Percentiles rank a stretch among this genome's conserved stretches.
Evolutionary conservation across 768 basidiomycete genomes (phyloP).

Genomic region (Hydnomerulius pinastri): DNA sequence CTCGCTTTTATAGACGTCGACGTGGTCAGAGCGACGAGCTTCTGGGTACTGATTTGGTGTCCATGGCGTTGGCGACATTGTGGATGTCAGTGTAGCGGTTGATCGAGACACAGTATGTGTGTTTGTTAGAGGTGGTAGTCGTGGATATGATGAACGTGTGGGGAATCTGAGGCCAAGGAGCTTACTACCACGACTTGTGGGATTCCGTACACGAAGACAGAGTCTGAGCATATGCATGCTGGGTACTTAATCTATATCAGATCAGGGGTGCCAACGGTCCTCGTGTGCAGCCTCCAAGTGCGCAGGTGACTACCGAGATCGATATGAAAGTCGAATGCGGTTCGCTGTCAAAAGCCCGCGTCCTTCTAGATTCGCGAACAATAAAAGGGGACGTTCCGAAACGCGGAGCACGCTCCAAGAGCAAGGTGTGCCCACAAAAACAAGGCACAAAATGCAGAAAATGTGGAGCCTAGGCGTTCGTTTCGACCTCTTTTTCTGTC

Average conservation of each 20-base stretch:
- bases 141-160: slow-evolving; percentile 9
- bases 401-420: not conserved
- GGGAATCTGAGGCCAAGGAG: slow-evolving; percentile 21
- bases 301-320: slow-evolving; percentile 16
- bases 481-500: slow-evolving; percentile 3
- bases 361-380: slow-evolving; percentile 9
- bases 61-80: slow-evolving; percentile 51
- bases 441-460: slow-evolving; percentile 1
- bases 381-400: not conserved
- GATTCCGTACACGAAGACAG: slow-evolving; percentile 16
- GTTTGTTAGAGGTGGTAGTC: slow-evolving; percentile 5
- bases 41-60: slow-evolving; percentile 59
- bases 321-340: slow-evolving; percentile 14
- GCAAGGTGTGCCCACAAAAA: too few relatives aligned
- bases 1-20: slow-evolving; percentile 70
- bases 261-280: slow-evolving; percentile 36
- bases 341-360: not conserved
- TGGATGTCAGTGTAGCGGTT: slow-evolving; percentile 13
- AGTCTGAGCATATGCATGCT: slow-evolving; percentile 15
- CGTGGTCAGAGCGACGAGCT: slow-evolving; percentile 64
- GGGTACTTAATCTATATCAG: slow-evolving; percentile 23
- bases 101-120: not conserved
- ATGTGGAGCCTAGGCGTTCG: slow-evolving; percentile 15
- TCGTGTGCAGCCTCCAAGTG: slow-evolving; percentile 7
- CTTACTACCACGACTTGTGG: slow-evolving; percentile 20